Evolutionary conservation across 2,329 filamentous ascomycete genomes (phyloP).

Genomic region (Calonectria fujianensis): DNA sequence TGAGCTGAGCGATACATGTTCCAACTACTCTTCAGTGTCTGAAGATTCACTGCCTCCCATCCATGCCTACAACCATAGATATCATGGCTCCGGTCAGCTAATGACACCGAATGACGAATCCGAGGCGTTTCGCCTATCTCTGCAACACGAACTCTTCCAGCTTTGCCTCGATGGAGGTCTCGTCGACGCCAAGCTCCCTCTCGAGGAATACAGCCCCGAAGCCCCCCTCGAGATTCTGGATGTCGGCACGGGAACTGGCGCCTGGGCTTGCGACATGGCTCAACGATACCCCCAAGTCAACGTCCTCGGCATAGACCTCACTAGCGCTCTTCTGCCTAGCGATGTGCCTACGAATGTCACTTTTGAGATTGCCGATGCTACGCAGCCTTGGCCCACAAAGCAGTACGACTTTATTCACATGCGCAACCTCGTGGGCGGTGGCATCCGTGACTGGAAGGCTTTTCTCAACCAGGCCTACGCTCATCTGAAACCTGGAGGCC

Average conservation of each 20-base stretch:
- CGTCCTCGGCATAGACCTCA: slow-evolving; percentile 65
- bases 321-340: slow-evolving; percentile 62
- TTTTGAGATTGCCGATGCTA: slow-evolving; percentile 76
- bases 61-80: slow-evolving; percentile 60
- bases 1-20: slow-evolving; percentile 55
- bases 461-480: slow-evolving; percentile 61
- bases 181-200: slow-evolving; percentile 57
- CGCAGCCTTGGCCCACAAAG: slow-evolving; percentile 64
- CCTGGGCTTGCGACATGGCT: slow-evolving; percentile 67
- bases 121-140: slow-evolving; percentile 56
- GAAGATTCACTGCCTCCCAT: slow-evolving; percentile 59
- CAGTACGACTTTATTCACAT: slow-evolving; percentile 66
- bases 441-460: slow-evolving; percentile 64
- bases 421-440: slow-evolving; percentile 66
- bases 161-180: slow-evolving; percentile 59
- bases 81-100: slow-evolving; percentile 60
- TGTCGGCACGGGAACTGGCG: slow-evolving; percentile 64
- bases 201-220: slow-evolving; percentile 50
- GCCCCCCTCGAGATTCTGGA: slow-evolving; percentile 61
- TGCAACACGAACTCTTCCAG: slow-evolving; percentile 61
- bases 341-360: slow-evolving; percentile 75
- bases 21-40: slow-evolving; percentile 61
- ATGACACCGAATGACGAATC: slow-evolving; percentile 60
- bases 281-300: slow-evolving; percentile 62
- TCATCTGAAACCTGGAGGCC: slow-evolving; percentile 66